phyloP scores from a whole-genome alignment of 2,329 filamentous ascomycete species.

The Escovopsis weberi region DNA sequence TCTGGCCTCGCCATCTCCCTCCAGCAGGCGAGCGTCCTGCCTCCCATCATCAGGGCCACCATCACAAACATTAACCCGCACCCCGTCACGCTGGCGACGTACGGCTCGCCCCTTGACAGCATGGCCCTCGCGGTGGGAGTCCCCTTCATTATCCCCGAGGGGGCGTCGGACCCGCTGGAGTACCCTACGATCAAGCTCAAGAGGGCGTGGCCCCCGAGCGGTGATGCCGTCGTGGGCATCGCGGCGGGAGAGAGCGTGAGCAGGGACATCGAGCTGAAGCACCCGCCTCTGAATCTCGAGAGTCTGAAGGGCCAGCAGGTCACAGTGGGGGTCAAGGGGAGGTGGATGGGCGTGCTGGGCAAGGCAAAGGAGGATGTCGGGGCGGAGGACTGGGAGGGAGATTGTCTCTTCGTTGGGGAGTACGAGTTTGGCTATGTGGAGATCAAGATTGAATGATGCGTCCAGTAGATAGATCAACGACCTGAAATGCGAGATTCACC shows the following conservation, averaged over 20 bases:
- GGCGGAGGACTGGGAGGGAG: constrained; percentile 5
- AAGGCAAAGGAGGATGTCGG: constrained; percentile 8
- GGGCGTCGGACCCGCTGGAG: constrained; percentile 14
- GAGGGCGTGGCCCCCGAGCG: constrained; percentile 21
- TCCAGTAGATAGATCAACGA: neutral
- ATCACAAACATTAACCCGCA: constrained; percentile 23
- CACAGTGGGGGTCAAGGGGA: constrained; percentile 18
- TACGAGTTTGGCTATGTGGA: constrained; percentile 5
- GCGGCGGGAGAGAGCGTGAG: constrained; percentile 19
- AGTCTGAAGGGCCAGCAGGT: constrained; percentile 14
- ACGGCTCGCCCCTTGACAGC: constrained; percentile 25
- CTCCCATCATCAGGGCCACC: constrained; percentile 19
- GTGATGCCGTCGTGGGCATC: constrained; percentile 20
- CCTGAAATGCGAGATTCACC: too few species aligned
- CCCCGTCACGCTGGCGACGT: constrained; percentile 22
- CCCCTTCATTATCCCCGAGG: constrained; percentile 18
- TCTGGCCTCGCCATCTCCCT: constrained; percentile 18
- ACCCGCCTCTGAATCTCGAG: constrained; percentile 18
- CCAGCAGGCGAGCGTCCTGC: constrained; percentile 17
- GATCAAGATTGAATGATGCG: constrained; percentile 3
- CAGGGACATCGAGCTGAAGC: constrained; percentile 18
- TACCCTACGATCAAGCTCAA: constrained; percentile 18
- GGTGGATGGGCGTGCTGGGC: constrained; percentile 23
- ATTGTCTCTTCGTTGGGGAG: constrained; percentile 4
- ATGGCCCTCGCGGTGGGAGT: constrained; percentile 21